Base-by-base conservation (phyloP, 495 filamentous ascomycete genomes). In the Annulohypoxylon maeteangense region DNA sequence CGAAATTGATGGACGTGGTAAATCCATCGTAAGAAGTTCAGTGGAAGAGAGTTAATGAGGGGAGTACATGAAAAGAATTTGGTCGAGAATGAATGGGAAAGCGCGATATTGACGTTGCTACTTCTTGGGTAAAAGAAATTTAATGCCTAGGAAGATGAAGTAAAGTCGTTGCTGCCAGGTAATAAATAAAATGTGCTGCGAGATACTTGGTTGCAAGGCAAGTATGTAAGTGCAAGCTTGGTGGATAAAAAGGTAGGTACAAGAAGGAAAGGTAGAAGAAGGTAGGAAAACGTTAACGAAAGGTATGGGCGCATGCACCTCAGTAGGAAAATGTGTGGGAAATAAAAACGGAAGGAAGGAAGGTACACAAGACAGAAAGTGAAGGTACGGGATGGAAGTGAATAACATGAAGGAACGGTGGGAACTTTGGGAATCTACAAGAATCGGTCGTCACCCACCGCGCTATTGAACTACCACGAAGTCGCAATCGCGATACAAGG, bases 1-100 rank as follows among this genome's bases (percentile, higher is more conserved):
- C 18, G 71, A 65, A 20, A 66, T 14, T 22, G 47, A 32, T 47
- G 36, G 36, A n/a, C 53, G 20, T 63, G 58, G 50, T 40, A 56
- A 32, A 7, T 64, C 59, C 58, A 67, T 54, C 1, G 32, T 51
- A 16, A 32, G 12, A 54, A 16, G 8, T 16, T 27, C n/a, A 29
- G 7, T 7, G 7, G 27, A 53, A 54, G 29, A 32, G 36, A 23
- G 20, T 22, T 10, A 16, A 47, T 23, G 18, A 25, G 48, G 31
- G 10, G 10, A 31, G 23, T 48, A n/a, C 22, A 29, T 12, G 22
- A 22, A 44, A 42, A 59, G 7, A 6, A 44, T 22, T 31, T 6
- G 16, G 38, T 16, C 14, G 5, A n/a, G 22, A 12, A 27, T 29
- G 4, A 27, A 27, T 3, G 7, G 38, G 50, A 4, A 57, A 53